phyloP scores from a whole-genome alignment of 1,139 yeast species.

The Debaryomyces robertsiae region DNA sequence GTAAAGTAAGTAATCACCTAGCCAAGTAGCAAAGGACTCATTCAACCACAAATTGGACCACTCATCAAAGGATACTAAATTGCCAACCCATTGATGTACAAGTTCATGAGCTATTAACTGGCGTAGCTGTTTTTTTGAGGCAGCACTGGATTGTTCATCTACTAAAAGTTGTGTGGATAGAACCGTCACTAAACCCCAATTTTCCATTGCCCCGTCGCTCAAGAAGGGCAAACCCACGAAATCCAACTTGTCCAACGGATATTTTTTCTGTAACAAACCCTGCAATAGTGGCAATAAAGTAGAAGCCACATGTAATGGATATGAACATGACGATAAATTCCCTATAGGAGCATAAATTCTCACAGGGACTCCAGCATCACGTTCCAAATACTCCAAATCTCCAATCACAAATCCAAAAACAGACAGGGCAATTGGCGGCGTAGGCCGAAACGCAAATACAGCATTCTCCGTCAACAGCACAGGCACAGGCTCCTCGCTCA shows the following conservation, averaged over 20 bases:
- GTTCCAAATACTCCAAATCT: slow-evolving; percentile 56
- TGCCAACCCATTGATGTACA: slow-evolving; percentile 80
- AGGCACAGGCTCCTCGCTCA: slow-evolving; percentile 25
- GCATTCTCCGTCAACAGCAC: slow-evolving; percentile 25
- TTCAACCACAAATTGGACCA: slow-evolving; percentile 74
- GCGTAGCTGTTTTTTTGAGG: slow-evolving; percentile 33
- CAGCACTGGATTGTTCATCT: slow-evolving; percentile 28
- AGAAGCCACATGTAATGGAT: slow-evolving; percentile 52
- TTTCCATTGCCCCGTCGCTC: slow-evolving; percentile 79
- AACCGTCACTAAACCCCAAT: slow-evolving; percentile 68
- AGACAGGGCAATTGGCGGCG: slow-evolving; percentile 63
- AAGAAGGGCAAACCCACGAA: slow-evolving; percentile 68
- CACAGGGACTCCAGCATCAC: slow-evolving; percentile 41
- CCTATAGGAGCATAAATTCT: slow-evolving; percentile 61
- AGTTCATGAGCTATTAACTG: slow-evolving; percentile 70
- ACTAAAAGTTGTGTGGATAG: slow-evolving; percentile 54
- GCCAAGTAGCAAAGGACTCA: slow-evolving; percentile 75
- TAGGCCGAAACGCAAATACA: slow-evolving; percentile 44
- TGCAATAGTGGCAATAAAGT: slow-evolving; percentile 50
- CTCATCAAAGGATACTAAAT: slow-evolving; percentile 62
- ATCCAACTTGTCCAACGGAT: slow-evolving; percentile 65
- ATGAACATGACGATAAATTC: slow-evolving; percentile 43
- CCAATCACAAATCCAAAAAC: slow-evolving; percentile 70
- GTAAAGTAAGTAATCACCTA: slow-evolving; percentile 49
- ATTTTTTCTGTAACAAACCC: slow-evolving; percentile 41